phyloP scores from a whole-genome alignment of 2,329 filamentous ascomycete species.

The Verticillium longisporum region DNA sequence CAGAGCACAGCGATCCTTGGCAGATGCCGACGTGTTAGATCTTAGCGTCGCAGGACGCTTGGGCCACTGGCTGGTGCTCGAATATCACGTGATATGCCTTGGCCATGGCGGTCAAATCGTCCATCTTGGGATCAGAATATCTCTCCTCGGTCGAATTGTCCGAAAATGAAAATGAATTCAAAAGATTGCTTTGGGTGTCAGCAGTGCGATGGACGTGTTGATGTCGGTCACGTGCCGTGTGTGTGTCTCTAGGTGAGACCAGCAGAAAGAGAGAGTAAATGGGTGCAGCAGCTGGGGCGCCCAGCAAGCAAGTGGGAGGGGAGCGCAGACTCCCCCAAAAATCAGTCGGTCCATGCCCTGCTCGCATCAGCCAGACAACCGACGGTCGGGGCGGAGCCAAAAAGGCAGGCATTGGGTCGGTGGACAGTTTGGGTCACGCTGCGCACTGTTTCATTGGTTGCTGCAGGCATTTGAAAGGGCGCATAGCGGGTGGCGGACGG shows the following conservation, averaged over 20 bases:
- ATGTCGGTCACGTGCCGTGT: background rate
- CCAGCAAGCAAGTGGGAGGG: constrained; percentile 1
- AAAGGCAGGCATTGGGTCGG: background rate
- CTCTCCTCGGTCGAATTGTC: background rate
- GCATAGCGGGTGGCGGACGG: background rate
- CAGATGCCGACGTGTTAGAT: background rate
- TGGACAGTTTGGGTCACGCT: background rate
- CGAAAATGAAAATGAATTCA: background rate
- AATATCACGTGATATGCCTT: constrained; percentile 1
- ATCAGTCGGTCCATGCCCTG: background rate
- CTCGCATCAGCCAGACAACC: constrained; percentile 3
- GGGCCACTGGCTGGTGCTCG: background rate
- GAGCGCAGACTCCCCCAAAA: constrained; percentile 3
- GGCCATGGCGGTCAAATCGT: background rate
- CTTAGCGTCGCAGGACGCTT: constrained; percentile 1
- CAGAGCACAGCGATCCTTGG: background rate
- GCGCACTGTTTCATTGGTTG: background rate
- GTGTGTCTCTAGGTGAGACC: background rate
- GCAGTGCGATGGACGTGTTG: background rate
- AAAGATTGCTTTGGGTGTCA: background rate
- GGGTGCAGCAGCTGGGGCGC: background rate
- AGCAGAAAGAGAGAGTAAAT: background rate
- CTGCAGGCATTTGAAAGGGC: background rate
- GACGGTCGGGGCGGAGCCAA: background rate
- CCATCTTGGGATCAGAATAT: no score